phyloP scores from a whole-genome alignment of 1,139 yeast species.

The Pichiaceae sp. region DNA sequence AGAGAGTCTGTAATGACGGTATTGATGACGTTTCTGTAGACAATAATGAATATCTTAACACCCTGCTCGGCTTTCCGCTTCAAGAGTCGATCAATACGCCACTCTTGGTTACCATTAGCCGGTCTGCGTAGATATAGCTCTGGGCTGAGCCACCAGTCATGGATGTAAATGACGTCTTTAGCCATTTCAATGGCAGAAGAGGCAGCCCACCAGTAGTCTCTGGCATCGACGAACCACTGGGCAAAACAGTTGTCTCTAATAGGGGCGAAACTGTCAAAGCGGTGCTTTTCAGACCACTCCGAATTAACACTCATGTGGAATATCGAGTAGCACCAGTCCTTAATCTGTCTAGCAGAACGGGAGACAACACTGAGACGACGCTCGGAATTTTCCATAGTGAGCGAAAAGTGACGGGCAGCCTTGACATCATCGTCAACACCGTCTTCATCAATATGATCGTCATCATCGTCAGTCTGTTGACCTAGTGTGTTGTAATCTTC shows the following conservation, averaged over 20 bases:
- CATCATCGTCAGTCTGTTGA: conserved; percentile 19
- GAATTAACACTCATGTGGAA: conserved; percentile 60
- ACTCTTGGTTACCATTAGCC: conserved; percentile 89
- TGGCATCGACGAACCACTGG: conserved; percentile 94
- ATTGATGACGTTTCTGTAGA: conserved; percentile 92
- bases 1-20: conserved; percentile 91
- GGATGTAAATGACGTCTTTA: conserved; percentile 85
- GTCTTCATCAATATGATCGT: conserved; percentile 22
- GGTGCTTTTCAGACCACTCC: conserved; percentile 61
- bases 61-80: conserved; percentile 92
- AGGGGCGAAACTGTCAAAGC: conserved; percentile 92
- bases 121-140: conserved; percentile 90
- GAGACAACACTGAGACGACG: conserved; percentile 71
- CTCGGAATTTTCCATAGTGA: conserved; percentile 73
- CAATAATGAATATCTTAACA: conserved; percentile 83
- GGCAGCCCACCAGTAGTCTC: conserved; percentile 96
- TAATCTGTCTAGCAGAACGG: conserved; percentile 60
- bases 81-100: conserved; percentile 82
- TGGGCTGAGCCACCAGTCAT: conserved; percentile 99
- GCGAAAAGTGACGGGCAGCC: conserved; percentile 31
- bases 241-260: conserved; percentile 78
- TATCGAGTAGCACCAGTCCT: conserved; percentile 71
- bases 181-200: conserved; percentile 92
- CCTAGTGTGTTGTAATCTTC: conserved; percentile 16
- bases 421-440: conserved; percentile 22